Evolutionary conservation across 1,139 yeast species (phyloP), one percentile per base, ranked within the genome.

Genomic region (Pichia kudriavzevii): DNA sequence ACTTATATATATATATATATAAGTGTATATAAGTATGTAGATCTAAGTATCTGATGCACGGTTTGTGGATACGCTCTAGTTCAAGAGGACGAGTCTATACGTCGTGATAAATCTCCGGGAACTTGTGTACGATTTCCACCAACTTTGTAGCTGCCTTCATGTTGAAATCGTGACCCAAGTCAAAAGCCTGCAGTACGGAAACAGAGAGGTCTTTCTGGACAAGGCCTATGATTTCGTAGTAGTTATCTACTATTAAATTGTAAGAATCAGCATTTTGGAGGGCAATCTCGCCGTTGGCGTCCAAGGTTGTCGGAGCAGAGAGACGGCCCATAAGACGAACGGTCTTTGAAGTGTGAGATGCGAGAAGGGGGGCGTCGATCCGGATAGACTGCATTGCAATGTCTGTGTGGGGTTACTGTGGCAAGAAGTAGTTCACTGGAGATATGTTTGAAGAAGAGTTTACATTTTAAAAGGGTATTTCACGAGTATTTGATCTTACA

Each of bases 151-250:
- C 53, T 1, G 64, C 66, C 8, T 46, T 41, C 26, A 53, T 61
- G 36, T 56, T 59, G 15, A 62, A 40, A 9, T 52, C 41, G 1
- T 42, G 43, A 4, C 66, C 66, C 36, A 61, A 56, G 30, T 52
- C 49, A 27, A 53, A 49, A 15, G 43, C 36, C 37, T 61, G 62
- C 36, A 62, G 49, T 7, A 53, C 61, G 31, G 55, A 53, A 5
- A 61, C 48, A 16, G 41, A 29, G 12, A 47, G 26, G 35, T 56
- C 62, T 2, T 45, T 45, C 26, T 51, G 51, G 3, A 63, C 56
- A 22, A 59, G 46, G 2, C 61, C 66, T 25, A 63, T 56, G 21
- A 58, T 33, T 28, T 63, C 68, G 39, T 56, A 59, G 53, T 55
- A 63, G 4, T 43, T 26, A 7, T 56, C 61, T 18, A 42, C 30